phyloP scores from a whole-genome alignment of 2,329 filamentous ascomycete species.

The Aureobasidium sp. region DNA sequence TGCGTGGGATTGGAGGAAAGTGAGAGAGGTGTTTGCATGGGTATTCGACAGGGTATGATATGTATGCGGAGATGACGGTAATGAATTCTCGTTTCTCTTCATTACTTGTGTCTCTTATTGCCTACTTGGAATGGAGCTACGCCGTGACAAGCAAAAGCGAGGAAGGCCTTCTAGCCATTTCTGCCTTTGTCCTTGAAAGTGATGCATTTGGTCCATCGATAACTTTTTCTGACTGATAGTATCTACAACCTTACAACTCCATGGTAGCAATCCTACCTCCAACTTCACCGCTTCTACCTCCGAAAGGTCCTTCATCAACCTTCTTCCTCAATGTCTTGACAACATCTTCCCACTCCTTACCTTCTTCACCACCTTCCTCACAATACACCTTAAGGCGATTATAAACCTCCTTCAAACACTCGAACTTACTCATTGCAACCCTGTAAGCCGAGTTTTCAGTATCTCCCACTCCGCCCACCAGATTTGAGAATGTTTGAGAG shows the following conservation, averaged over 20 bases:
- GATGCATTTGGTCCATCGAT: too few species aligned
- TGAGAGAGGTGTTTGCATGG: neutral
- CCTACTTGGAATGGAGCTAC: too few species aligned
- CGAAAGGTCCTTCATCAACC: constrained; percentile 38
- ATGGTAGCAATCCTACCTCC: constrained; percentile 42
- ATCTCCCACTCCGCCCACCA: constrained; percentile 53
- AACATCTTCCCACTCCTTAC: constrained; percentile 34
- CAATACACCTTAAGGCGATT: constrained; percentile 35
- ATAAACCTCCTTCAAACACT: constrained; percentile 47
- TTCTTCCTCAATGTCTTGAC: constrained; percentile 36
- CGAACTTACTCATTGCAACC: constrained; percentile 52
- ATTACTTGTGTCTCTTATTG: too few species aligned
- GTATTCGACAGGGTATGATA: neutral
- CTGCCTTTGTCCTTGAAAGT: neutral
- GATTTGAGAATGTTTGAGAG: constrained; percentile 49
- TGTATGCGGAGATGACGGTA: neutral
- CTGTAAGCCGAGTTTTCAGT: constrained; percentile 51
- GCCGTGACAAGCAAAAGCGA: too few species aligned
- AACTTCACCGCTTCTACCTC: constrained; percentile 30
- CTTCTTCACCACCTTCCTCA: constrained; percentile 18
- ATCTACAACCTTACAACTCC: constrained; percentile 26
- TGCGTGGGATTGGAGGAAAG: neutral
- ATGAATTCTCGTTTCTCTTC: neutral
- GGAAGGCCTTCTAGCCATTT: neutral
- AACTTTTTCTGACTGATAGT: too few species aligned